A percentile compares a stretch with the other conserved stretches of the same genome.
phyloP scores from a whole-genome alignment of 345 rosid genomes.

The Corymbia maculata region DNA sequence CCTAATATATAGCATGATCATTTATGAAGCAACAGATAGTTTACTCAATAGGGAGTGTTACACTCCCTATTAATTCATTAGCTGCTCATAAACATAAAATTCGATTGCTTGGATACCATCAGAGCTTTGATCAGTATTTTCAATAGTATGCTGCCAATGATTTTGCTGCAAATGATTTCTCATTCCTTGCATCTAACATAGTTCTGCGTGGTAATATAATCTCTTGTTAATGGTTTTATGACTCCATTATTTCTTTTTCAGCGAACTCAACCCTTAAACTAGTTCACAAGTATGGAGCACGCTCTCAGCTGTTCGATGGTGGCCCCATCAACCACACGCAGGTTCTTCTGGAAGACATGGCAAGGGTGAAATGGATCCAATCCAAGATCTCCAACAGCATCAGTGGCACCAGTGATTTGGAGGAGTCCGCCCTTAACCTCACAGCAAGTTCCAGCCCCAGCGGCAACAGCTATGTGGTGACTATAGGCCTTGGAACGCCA shows the following conservation, averaged over 20 bases:
- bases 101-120: not conserved
- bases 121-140: not conserved
- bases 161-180: not conserved
- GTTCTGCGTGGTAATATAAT: not conserved
- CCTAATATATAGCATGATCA: not conserved
- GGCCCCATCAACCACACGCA: too few species aligned
- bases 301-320: not conserved
- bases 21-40: not conserved
- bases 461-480: not conserved
- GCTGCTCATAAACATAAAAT: not conserved
- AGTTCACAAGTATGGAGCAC: not conserved
- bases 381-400: not conserved
- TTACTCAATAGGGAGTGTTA: not conserved
- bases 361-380: not conserved
- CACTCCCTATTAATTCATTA: not conserved
- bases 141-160: not conserved
- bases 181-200: not conserved
- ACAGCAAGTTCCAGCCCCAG: not conserved
- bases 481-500: conserved; percentile 8
- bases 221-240: not conserved
- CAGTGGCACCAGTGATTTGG: not conserved
- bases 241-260: not conserved
- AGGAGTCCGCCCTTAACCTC: not conserved
- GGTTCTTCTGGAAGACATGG: not conserved
- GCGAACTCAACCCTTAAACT: not conserved